Evolutionary conservation across 768 basidiomycete genomes (phyloP).

Genomic region (Udeniomyces megalosporus): DNA sequence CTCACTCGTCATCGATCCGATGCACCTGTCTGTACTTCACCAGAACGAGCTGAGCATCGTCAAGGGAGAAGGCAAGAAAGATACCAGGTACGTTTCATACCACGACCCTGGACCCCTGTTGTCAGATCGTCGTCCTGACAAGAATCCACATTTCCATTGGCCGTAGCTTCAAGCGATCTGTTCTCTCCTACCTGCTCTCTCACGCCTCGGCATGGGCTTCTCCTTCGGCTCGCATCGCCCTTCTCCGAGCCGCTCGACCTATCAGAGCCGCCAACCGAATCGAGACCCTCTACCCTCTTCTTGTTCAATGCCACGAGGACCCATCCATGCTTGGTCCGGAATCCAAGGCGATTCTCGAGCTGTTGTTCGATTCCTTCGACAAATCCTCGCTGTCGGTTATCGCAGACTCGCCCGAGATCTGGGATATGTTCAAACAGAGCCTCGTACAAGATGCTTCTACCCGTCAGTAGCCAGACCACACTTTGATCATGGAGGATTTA

Average conservation of each 20-base stretch:
- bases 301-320: conserved; percentile 30
- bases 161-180: conserved; percentile 49
- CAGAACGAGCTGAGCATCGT: conserved; percentile 37
- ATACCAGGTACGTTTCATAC: conserved; percentile 35
- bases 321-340: conserved; percentile 10
- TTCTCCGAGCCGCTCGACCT: conserved; percentile 39
- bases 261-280: conserved; percentile 40
- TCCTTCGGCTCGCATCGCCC: conserved; percentile 35
- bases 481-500: too few relatives aligned
- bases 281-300: conserved; percentile 43
- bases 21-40: conserved; percentile 44
- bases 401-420: conserved; percentile 7
- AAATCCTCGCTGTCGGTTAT: conserved; percentile 34
- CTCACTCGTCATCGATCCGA: conserved; percentile 40
- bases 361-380: conserved; percentile 30
- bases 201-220: conserved; percentile 50
- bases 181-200: conserved; percentile 63
- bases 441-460: neutral
- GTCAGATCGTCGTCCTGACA: too few relatives aligned
- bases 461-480: neutral
- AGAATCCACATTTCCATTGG: too few relatives aligned
- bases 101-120: too few relatives aligned
- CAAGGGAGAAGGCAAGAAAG: conserved; percentile 43
- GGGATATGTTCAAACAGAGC: conserved; percentile 5
- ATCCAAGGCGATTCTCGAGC: conserved; percentile 11